phyloP scores from a whole-genome alignment of 129 eudicot genomes.

The Artemisia annua region DNA sequence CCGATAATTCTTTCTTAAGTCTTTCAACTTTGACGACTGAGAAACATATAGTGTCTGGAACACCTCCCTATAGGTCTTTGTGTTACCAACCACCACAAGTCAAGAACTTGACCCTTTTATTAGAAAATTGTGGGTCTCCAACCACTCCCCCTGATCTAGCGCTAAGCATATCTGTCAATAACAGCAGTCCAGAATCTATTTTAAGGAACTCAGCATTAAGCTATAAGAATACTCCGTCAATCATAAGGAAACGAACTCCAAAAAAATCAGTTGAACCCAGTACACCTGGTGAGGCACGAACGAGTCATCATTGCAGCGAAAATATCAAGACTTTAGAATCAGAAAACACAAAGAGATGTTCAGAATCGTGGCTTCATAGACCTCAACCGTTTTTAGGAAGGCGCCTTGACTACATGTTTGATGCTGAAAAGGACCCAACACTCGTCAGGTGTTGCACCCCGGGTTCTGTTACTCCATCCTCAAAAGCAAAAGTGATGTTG shows the following conservation, averaged over 20 bases:
- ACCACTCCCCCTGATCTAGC: constrained; percentile 48
- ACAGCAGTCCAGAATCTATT: constrained; percentile 64
- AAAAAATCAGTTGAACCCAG: constrained; percentile 33
- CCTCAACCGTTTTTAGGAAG: constrained; percentile 52
- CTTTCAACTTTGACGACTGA: constrained; percentile 35
- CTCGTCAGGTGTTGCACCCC: constrained; percentile 48
- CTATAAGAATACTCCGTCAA: constrained; percentile 74
- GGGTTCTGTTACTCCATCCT: constrained; percentile 41
- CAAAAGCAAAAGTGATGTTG: constrained; percentile 45
- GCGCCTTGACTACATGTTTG: constrained; percentile 64
- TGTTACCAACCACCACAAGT: constrained; percentile 46
- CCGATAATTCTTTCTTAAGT: constrained; percentile 51
- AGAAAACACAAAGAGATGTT: constrained; percentile 23
- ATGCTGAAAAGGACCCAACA: constrained; percentile 60
- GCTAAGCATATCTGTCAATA: constrained; percentile 33
- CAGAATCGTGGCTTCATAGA: constrained; percentile 35
- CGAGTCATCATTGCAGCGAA: constrained; percentile 25
- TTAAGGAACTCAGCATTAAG: constrained; percentile 75
- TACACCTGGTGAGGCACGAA: constrained; percentile 20
- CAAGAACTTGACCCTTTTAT: constrained; percentile 25
- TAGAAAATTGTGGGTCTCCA: constrained; percentile 26
- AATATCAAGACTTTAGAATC: constrained; percentile 27
- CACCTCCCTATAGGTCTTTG: constrained; percentile 37
- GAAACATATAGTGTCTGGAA: constrained; percentile 33
- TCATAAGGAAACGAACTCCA: constrained; percentile 60